These are phyloP conservation scores for Discostella stelligeroides DNA, from an alignment of 108 stramenopile species.

Conservation along the genomic window DNA sequence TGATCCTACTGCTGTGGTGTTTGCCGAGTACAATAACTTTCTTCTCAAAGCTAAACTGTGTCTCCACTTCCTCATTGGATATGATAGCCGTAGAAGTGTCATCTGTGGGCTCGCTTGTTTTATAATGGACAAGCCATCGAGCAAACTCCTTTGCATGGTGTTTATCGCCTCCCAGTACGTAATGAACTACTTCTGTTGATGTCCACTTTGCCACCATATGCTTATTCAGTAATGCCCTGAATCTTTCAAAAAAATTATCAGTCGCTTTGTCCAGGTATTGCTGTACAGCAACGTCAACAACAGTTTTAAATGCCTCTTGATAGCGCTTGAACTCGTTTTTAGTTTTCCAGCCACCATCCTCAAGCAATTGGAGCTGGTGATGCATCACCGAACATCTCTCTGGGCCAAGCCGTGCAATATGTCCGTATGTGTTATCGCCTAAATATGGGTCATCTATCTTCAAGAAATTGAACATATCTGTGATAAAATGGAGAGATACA, in stretches of 20 bases:
- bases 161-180: background rate
- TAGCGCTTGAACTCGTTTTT: constrained; percentile 8
- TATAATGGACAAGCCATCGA: background rate
- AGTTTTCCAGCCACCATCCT: constrained; percentile 1
- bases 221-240: background rate
- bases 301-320: background rate
- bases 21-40: background rate
- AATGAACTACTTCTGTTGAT: background rate
- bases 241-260: background rate
- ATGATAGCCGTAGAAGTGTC: background rate
- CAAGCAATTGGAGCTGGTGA: background rate
- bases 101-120: background rate
- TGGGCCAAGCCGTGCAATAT: background rate
- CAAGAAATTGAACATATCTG: background rate
- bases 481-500: too few species aligned
- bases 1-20: background rate
- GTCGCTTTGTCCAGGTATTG: background rate
- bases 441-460: background rate
- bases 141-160: background rate
- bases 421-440: background rate
- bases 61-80: background rate
- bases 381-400: constrained; percentile 3
- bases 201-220: background rate
- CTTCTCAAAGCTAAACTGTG: background rate
- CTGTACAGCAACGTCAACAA: background rate